Evolutionary conservation across 345 rosid species (phyloP).

Genomic region (Garcia nutans): DNA sequence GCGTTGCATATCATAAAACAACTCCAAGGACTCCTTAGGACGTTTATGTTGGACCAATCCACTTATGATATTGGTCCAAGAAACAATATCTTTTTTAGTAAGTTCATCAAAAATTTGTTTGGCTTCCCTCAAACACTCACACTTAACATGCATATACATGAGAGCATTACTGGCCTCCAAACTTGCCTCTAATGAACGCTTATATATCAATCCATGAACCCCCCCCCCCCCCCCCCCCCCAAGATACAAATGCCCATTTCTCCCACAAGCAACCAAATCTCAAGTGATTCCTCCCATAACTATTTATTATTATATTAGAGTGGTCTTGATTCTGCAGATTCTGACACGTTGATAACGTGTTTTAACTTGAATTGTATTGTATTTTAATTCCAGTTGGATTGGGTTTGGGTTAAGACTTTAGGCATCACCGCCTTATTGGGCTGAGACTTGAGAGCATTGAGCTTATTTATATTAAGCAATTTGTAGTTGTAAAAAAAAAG

Average conservation of each 20-base stretch:
- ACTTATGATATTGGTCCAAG: constrained; percentile 46
- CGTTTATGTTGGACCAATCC: constrained; percentile 43
- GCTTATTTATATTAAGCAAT: no score
- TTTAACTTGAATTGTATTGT: no score
- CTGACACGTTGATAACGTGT: no score
- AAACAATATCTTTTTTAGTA: constrained; percentile 42
- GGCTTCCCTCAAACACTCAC: constrained; percentile 39
- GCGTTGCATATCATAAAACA: constrained; percentile 40
- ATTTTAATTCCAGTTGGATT: no score
- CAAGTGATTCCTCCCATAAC: no score
- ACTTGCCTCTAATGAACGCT: constrained; percentile 18
- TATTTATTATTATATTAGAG: no score
- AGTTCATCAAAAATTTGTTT: constrained; percentile 37
- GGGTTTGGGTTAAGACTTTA: no score
- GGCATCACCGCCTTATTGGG: no score
- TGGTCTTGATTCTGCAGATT: no score
- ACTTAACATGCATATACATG: constrained; percentile 51
- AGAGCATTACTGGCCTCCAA: constrained; percentile 44
- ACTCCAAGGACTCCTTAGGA: constrained; percentile 38
- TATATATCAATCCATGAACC: constrained; percentile 38
- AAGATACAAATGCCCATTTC: constrained; percentile 31
- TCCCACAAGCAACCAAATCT: constrained; percentile 46
- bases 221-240: constrained; percentile 41
- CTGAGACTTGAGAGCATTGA: no score
- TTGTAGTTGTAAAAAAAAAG: no score